A percentile compares a stretch with the other conserved stretches of the same genome.
phyloP scores from a whole-genome alignment of 2,329 filamentous ascomycete species.

The Tolypocladium pustulatum region DNA sequence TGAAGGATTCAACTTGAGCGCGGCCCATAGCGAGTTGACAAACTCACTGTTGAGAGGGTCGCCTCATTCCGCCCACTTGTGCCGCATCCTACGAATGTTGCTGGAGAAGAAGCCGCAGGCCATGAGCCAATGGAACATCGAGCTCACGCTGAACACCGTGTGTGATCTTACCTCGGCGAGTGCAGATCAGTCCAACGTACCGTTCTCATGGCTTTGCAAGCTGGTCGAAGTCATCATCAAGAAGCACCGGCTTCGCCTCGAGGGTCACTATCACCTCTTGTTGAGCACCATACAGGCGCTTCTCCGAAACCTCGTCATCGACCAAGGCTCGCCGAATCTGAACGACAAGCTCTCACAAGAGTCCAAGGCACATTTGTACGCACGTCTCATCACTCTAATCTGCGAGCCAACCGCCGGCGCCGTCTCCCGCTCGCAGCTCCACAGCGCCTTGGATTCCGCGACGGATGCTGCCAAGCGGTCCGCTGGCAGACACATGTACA shows the following conservation, averaged over 20 bases:
- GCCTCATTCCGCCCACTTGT: constrained; percentile 25
- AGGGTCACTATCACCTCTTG: constrained; percentile 52
- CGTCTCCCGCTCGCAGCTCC: constrained; percentile 35
- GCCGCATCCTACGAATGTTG: constrained; percentile 31
- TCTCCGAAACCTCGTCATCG: constrained; percentile 38
- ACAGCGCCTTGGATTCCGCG: constrained; percentile 43
- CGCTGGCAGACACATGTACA: constrained; percentile 51
- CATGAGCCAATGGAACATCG: constrained; percentile 50
- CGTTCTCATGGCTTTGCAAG: constrained; percentile 38
- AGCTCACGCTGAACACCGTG: constrained; percentile 38
- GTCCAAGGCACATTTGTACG: constrained; percentile 38
- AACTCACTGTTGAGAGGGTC: constrained; percentile 20
- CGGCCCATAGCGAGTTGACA: constrained; percentile 30
- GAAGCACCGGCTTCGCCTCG: constrained; percentile 49
- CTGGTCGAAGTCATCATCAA: constrained; percentile 46
- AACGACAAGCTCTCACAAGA: constrained; percentile 19
- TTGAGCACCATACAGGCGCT: constrained; percentile 43
- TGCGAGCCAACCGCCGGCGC: constrained; percentile 49
- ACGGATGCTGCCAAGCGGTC: constrained; percentile 51
- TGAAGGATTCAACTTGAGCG: constrained; percentile 26
- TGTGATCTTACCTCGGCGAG: constrained; percentile 19
- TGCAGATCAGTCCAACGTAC: constrained; percentile 18
- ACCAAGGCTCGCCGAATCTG: constrained; percentile 11
- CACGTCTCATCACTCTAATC: constrained; percentile 46
- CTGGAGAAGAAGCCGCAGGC: constrained; percentile 38